phyloP scores from a whole-genome alignment of 352 stramenopile species.

The Peronosclerospora sorghi region DNA sequence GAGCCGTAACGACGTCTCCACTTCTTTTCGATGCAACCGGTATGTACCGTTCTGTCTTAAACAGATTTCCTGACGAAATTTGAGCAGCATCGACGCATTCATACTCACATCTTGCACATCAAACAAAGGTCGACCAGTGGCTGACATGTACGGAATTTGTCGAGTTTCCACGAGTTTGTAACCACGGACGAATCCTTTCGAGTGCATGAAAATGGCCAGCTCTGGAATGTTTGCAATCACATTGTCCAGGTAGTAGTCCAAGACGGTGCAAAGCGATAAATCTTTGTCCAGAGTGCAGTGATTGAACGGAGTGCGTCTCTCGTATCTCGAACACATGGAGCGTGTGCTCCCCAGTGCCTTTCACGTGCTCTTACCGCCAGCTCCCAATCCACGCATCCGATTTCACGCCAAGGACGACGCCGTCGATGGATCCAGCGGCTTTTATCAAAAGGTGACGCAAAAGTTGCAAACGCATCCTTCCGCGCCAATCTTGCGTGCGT shows the following conservation, averaged over 20 bases:
- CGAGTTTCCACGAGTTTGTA: slow-evolving; percentile 80
- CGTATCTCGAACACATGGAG: too few relatives aligned
- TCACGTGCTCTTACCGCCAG: too few relatives aligned
- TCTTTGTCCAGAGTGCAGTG: slow-evolving; percentile 83
- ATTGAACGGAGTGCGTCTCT: too few relatives aligned
- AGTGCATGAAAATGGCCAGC: slow-evolving; percentile 80
- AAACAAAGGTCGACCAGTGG: slow-evolving; percentile 47
- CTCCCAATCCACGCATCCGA: too few relatives aligned
- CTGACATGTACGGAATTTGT: slow-evolving; percentile 76
- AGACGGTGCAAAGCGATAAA: slow-evolving; percentile 64
- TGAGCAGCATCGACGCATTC: slow-evolving; percentile 79
- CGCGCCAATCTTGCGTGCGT: too few relatives aligned
- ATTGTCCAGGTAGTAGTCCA: slow-evolving; percentile 84
- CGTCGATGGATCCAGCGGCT: too few relatives aligned
- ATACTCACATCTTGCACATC: slow-evolving; percentile 80
- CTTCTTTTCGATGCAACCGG: slow-evolving; percentile 69
- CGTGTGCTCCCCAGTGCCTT: too few relatives aligned
- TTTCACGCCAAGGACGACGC: too few relatives aligned
- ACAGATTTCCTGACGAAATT: slow-evolving; percentile 80
- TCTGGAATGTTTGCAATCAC: slow-evolving; percentile 83
- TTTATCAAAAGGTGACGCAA: too few relatives aligned
- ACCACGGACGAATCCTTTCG: slow-evolving; percentile 68
- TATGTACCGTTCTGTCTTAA: slow-evolving; percentile 75
- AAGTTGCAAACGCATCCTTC: too few relatives aligned
- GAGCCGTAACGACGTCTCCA: slow-evolving; percentile 55